These are phyloP conservation scores for Cryptococcus sp. DNA, from an alignment of 1,284 basidiomycete species.

Conservation along the genomic window DNA sequence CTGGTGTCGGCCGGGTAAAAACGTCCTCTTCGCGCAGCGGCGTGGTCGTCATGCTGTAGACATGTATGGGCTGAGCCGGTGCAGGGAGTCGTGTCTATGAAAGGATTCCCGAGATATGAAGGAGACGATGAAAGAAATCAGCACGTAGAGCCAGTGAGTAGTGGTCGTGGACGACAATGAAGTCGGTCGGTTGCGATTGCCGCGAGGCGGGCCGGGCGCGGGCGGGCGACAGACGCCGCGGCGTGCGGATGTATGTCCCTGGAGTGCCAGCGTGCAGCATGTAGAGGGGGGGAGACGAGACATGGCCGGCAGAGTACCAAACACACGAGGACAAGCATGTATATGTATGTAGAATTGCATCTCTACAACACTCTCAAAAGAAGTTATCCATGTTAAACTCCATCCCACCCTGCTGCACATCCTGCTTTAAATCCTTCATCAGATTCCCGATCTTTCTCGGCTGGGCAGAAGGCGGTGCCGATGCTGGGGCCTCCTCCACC, in stretches of 20 bases:
- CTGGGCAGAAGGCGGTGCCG: constrained; percentile 32
- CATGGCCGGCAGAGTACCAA: no score
- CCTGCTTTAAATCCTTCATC: constrained; percentile 54
- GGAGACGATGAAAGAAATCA: not conserved
- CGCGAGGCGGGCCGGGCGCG: no score
- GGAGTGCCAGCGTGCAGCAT: no score
- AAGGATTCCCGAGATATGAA: not conserved
- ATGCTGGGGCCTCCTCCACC: constrained; percentile 58
- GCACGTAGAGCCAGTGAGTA: no score
- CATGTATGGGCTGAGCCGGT: no score
- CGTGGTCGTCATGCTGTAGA: not conserved
- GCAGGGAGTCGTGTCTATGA: no score
- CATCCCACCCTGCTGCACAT: constrained; percentile 47
- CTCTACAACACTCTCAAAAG: constrained; percentile 25
- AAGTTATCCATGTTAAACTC: constrained; percentile 51
- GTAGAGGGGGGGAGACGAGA: no score
- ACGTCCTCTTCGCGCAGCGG: not conserved
- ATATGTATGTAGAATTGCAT: not conserved
- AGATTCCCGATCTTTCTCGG: constrained; percentile 74
- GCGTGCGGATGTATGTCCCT: no score
- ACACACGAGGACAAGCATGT: no score
- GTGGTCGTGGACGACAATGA: no score
- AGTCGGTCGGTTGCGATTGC: no score
- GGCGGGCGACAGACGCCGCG: no score
- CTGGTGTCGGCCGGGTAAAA: not conserved